phyloP scores from a whole-genome alignment of 1,284 basidiomycete genomes.

The Fistulina hepatica region DNA sequence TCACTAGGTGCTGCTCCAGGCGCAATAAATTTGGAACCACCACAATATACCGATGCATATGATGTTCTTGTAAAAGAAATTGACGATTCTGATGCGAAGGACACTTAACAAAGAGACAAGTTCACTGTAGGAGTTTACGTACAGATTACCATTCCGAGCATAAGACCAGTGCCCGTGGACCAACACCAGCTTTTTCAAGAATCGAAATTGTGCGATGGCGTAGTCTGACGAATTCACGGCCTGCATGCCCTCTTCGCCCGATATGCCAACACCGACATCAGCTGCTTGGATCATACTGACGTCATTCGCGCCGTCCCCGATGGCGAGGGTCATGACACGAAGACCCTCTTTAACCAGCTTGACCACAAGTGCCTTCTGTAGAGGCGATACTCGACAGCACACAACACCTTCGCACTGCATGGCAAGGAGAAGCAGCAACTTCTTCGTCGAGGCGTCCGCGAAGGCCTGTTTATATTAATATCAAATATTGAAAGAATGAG shows the following conservation, averaged over 20 bases:
- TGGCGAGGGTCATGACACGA: conserved; percentile 87
- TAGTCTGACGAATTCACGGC: conserved; percentile 97
- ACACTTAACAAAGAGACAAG: background rate
- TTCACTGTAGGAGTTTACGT: conserved; percentile 22
- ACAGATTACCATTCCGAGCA: conserved; percentile 88
- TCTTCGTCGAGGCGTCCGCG: conserved; percentile 62
- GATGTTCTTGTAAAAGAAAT: conserved; percentile 99
- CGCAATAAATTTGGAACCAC: conserved; percentile 98
- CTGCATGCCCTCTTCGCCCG: conserved; percentile 92
- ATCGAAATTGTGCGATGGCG: conserved; percentile 94
- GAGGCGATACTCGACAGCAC: conserved; percentile 93
- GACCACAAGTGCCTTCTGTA: conserved; percentile 94
- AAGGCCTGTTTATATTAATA: conserved; percentile 43
- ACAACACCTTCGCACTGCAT: conserved; percentile 92
- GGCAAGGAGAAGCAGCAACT: conserved; percentile 73
- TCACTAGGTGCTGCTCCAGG: conserved; percentile 89
- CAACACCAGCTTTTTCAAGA: conserved; percentile 78
- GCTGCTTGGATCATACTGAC: conserved; percentile 94
- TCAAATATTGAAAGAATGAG: background rate
- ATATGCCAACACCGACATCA: conserved; percentile 92
- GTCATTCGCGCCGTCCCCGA: conserved; percentile 95
- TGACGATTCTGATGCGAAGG: conserved; percentile 61
- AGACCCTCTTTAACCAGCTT: conserved; percentile 87
- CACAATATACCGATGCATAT: conserved; percentile 90
- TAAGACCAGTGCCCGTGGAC: conserved; percentile 99